Evolutionary conservation across 2,329 filamentous ascomycete species (phyloP).

Genomic region (Pseudodiploospora longispora): DNA sequence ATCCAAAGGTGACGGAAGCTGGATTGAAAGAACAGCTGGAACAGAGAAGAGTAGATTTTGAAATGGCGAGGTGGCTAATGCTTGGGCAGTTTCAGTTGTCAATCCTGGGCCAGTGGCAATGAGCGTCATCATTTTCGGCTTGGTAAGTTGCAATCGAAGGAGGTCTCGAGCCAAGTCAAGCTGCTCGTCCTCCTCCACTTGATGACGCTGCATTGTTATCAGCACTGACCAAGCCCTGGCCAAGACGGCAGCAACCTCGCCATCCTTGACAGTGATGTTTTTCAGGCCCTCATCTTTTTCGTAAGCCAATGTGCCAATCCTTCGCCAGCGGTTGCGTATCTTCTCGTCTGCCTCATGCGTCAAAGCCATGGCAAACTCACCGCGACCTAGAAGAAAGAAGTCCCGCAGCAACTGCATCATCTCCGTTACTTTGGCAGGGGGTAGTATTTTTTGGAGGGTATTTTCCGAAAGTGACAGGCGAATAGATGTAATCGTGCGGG

Average conservation of each 20-base stretch:
- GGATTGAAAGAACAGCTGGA: slow-evolving; percentile 59
- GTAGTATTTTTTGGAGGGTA: slow-evolving; percentile 73
- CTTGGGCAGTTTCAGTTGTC: slow-evolving; percentile 20
- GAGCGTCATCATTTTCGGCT: slow-evolving; percentile 32
- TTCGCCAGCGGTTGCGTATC: slow-evolving; percentile 63
- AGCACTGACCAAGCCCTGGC: slow-evolving; percentile 72
- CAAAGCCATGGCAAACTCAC: slow-evolving; percentile 84
- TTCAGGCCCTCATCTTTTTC: slow-evolving; percentile 42
- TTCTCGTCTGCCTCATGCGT: slow-evolving; percentile 79
- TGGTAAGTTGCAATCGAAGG: slow-evolving; percentile 58
- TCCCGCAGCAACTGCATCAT: slow-evolving; percentile 70
- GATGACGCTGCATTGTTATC: slow-evolving; percentile 60
- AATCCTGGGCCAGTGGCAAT: slow-evolving; percentile 29
- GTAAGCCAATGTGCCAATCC: slow-evolving; percentile 50
- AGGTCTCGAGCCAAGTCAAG: slow-evolving; percentile 76
- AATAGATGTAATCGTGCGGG: slow-evolving; percentile 66
- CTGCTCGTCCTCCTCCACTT: slow-evolving; percentile 71
- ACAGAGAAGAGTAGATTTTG: slow-evolving; percentile 75
- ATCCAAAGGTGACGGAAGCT: slow-evolving; percentile 72
- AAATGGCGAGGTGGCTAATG: slow-evolving; percentile 53
- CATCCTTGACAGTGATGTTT: slow-evolving; percentile 68
- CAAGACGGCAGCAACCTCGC: slow-evolving; percentile 72
- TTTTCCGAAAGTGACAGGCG: slow-evolving; percentile 76
- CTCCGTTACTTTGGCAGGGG: slow-evolving; percentile 67
- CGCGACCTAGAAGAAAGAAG: slow-evolving; percentile 79